A percentile compares a stretch with the other conserved stretches of the same genome.
phyloP scores from a whole-genome alignment of 164 flowering plant species.

The Cinnamomum chago region DNA sequence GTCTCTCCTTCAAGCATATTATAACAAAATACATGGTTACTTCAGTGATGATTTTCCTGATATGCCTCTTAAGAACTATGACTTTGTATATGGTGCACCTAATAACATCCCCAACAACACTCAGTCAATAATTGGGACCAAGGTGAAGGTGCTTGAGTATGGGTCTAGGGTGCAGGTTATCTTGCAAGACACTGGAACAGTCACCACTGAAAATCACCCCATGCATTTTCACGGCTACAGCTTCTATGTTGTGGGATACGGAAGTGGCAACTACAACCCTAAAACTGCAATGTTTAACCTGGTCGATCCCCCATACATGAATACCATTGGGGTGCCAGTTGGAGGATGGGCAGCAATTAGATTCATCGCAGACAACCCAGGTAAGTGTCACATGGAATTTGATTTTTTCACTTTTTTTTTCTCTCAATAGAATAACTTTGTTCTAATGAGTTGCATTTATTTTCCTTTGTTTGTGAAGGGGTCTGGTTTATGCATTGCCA shows the following conservation, averaged over 20 bases:
- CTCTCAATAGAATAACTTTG: neutral
- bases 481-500: conserved; percentile 81
- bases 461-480: conserved; percentile 26
- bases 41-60: conserved; percentile 61
- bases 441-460: neutral
- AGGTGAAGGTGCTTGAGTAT: conserved; percentile 45
- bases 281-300: conserved; percentile 42
- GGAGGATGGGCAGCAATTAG: conserved; percentile 85
- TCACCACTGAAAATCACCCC: conserved; percentile 66
- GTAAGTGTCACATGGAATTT: conserved; percentile 19
- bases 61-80: conserved; percentile 43
- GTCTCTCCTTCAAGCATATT: conserved; percentile 54
- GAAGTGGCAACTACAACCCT: conserved; percentile 56
- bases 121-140: conserved; percentile 45
- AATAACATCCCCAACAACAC: conserved; percentile 49
- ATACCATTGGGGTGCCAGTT: conserved; percentile 66
- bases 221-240: conserved; percentile 73
- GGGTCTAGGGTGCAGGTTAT: conserved; percentile 55
- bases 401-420: too few species aligned
- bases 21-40: conserved; percentile 36
- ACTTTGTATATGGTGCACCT: conserved; percentile 66
- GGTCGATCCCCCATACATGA: conserved; percentile 65
- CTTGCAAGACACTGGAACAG: conserved; percentile 61
- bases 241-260: conserved; percentile 66
- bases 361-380: conserved; percentile 72